These are phyloP conservation scores for Phylloporus sp. DNA, from an alignment of 768 basidiomycete species.

Conservation along the genomic window DNA sequence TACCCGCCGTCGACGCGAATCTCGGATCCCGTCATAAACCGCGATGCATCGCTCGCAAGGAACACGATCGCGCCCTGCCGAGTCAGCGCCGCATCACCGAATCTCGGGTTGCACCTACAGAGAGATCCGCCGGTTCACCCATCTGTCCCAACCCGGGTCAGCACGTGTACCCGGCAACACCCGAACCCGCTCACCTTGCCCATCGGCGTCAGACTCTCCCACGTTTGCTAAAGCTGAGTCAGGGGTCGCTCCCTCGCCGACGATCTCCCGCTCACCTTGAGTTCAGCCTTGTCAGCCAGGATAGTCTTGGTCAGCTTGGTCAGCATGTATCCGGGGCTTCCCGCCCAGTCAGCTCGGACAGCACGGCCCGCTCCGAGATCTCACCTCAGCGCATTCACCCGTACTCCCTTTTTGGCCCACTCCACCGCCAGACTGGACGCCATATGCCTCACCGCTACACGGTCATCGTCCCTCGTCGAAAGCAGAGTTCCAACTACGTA, in stretches of 20 bases:
- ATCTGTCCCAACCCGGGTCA: conserved; percentile 45
- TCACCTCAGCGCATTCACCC: conserved; percentile 78
- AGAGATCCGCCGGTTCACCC: conserved; percentile 89
- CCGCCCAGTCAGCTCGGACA: not conserved
- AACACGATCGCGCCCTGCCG: conserved; percentile 81
- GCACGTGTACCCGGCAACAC: conserved; percentile 9
- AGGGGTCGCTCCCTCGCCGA: not conserved
- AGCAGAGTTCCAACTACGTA: too few relatives aligned
- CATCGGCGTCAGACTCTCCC: conserved; percentile 84
- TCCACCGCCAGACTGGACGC: conserved; percentile 89
- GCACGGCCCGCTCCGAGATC: too few relatives aligned
- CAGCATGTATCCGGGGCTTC: conserved; percentile 90
- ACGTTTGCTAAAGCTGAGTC: conserved; percentile 51
- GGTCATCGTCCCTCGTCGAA: too few relatives aligned
- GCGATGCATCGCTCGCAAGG: conserved; percentile 83
- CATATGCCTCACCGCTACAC: conserved; percentile 85
- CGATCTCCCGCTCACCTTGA: conserved; percentile 50
- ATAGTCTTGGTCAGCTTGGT: conserved; percentile 86
- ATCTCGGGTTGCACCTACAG: conserved; percentile 41
- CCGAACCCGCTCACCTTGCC: conserved; percentile 54
- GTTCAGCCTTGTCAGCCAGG: conserved; percentile 64
- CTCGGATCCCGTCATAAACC: conserved; percentile 86
- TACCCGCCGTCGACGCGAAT: conserved; percentile 89
- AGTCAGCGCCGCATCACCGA: not conserved
- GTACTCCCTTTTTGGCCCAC: conserved; percentile 87